Conservation (phyloP, 2,329 filamentous ascomycete genomes). For the Massarina eburnea region DNA sequence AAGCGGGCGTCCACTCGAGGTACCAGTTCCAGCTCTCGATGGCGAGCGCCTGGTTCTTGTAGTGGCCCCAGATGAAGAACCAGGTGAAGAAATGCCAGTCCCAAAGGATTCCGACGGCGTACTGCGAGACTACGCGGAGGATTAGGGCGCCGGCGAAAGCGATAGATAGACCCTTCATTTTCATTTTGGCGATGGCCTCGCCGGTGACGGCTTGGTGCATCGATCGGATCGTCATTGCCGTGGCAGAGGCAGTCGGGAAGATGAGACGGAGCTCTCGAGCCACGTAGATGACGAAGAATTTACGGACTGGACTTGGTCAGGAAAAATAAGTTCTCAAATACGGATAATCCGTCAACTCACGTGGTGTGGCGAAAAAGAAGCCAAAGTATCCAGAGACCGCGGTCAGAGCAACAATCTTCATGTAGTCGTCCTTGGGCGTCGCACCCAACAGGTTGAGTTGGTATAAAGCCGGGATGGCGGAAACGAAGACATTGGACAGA, state of each 20-base stretch:
- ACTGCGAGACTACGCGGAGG: slow-evolving; percentile 60
- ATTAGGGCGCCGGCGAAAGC: slow-evolving; percentile 55
- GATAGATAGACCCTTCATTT: slow-evolving; percentile 58
- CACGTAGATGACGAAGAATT: slow-evolving; percentile 69
- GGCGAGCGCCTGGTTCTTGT: slow-evolving; percentile 53
- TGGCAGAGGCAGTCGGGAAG: slow-evolving; percentile 62
- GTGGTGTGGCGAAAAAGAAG: slow-evolving; percentile 63
- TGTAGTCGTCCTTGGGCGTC: slow-evolving; percentile 58
- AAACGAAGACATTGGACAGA: slow-evolving; percentile 60
- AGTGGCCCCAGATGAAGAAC: slow-evolving; percentile 59
- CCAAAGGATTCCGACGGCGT: slow-evolving; percentile 62
- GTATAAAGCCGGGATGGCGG: slow-evolving; percentile 63
- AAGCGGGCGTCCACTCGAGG: slow-evolving; percentile 61
- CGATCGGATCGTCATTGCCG: slow-evolving; percentile 63
- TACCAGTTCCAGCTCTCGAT: slow-evolving; percentile 66
- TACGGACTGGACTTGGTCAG: slow-evolving; percentile 49
- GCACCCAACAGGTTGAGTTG: slow-evolving; percentile 53
- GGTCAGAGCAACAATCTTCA: slow-evolving; percentile 61
- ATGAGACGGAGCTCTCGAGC: slow-evolving; percentile 61
- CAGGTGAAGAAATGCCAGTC: slow-evolving; percentile 59
- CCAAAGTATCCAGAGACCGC: slow-evolving; percentile 66
- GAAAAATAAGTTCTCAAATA: not conserved
- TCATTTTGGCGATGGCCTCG: slow-evolving; percentile 55
- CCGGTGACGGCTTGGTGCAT: slow-evolving; percentile 61
- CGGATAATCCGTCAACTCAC: slow-evolving; percentile 17